Base-by-base conservation (phyloP, 768 basidiomycete species). In the Pisolithus orientalis region DNA sequence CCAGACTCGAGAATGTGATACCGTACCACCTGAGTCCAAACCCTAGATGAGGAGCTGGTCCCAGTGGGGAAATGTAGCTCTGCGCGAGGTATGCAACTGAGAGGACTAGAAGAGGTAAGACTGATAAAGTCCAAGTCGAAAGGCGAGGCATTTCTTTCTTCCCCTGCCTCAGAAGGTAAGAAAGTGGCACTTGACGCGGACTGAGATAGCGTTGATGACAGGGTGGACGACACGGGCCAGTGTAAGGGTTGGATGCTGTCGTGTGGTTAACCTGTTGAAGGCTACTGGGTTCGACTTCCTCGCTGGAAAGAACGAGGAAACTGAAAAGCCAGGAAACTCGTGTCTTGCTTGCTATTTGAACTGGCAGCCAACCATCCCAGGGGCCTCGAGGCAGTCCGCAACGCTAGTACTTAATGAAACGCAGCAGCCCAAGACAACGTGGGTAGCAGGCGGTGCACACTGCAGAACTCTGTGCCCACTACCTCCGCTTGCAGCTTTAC, bases 41-140 rank as follows among this genome's bases (percentile, higher is more conserved):
- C 14, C 64, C 62, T 2, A 69, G 68, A 51, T 65, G 60, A 47
- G 66, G 60, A 34, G 68, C 66, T 40, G 66, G 67, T 6, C 64
- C 66, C 0, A 69, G 60, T 25, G 60, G 66, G 13, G 68, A 64
- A 25, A 57, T 62, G 27, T 64, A 62, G 45, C 66, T 68, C 42
- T 68, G 66, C 7, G 57, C 59, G 40, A 59, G 53, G 50, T 66
- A 68, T 44, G 66, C 66, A 37, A 67, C 57, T 29, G 66, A 68
- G 46, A 67, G 56, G 14, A 67, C 37, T 11, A 67, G 52, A 46
- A 69, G 47, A 24, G 66, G 58, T 43, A 66, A 28, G 9, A 55
- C 50, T 17, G 64, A 31, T 29, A 66, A 56, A 46, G 55, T 44
- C 37, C 52, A 39, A n/a, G 59, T 55, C 46, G 57, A 49, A 38